Evolutionary conservation across 1,284 basidiomycete species (phyloP).

Genomic region (Salmacisia buchloeana): DNA sequence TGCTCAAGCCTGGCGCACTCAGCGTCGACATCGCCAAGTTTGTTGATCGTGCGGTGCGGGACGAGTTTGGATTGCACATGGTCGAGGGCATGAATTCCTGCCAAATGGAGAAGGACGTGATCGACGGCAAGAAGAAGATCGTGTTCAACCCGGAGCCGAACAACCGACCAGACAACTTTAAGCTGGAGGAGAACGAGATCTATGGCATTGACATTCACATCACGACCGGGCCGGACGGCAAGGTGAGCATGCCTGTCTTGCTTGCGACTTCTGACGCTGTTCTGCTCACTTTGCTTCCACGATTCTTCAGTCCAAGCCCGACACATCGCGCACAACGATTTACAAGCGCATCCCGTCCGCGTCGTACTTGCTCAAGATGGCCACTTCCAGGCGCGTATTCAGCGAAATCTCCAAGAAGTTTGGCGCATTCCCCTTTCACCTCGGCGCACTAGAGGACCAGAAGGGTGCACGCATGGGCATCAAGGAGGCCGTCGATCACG

Average conservation of each 20-base stretch:
- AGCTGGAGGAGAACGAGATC: conserved; percentile 75
- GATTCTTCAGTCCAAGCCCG: conserved; percentile 62
- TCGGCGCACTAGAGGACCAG: conserved; percentile 88
- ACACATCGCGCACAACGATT: conserved; percentile 83
- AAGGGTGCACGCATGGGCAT: conserved; percentile 90
- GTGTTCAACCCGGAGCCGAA: conserved; percentile 37
- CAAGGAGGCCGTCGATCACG: conserved; percentile 90
- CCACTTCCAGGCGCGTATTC: conserved; percentile 88
- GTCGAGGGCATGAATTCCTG: conserved; percentile 69
- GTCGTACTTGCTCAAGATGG: conserved; percentile 96
- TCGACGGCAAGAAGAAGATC: conserved; percentile 54
- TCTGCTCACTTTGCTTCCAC: conserved; percentile 52
- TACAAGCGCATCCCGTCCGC: conserved; percentile 73
- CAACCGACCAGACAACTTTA: conserved; percentile 38
- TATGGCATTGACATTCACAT: conserved; percentile 92
- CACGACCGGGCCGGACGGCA: conserved; percentile 42
- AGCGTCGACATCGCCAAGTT: conserved; percentile 91
- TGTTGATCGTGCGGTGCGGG: conserved; percentile 62
- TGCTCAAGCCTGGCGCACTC: conserved; percentile 65
- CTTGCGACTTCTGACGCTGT: background rate
- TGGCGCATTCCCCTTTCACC: conserved; percentile 94
- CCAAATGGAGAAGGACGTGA: conserved; percentile 81
- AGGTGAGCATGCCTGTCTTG: conserved; percentile 11
- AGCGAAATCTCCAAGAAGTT: conserved; percentile 97
- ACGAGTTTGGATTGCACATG: conserved; percentile 45